Base-by-base conservation (phyloP, 306 rosid species). In the Casuarina glauca region DNA sequence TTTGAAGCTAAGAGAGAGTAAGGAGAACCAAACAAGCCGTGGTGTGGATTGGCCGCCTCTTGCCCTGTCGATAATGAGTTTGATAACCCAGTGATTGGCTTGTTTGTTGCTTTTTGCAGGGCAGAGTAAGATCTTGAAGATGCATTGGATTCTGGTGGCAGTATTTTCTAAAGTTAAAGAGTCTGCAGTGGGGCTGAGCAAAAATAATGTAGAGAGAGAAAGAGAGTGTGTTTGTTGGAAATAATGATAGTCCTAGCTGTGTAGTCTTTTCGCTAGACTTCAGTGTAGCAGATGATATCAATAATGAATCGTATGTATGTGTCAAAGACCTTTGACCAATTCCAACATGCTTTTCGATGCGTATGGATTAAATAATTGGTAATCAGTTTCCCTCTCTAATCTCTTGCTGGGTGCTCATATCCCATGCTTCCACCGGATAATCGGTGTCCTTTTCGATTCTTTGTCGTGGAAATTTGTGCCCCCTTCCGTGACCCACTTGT, bases 271-370 rank as follows among this genome's bases (percentile, higher is more conserved):
- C 69, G 58, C 26, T 74, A 26, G 55, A 48, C 32, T 69, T 67
- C 72, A 46, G 35, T 69, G 48, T 41, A 35, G 32, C 50, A 48
- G 63, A 19, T 66, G 20, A 76, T 42, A 46, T 57, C 68, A 81
- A 83, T 73, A 88, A 84, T 70, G 82, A 80, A 70, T 76, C 70
- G 79, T 43, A 43, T 66, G 68, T 42, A 4, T 84, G 82, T 49
- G 80, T 83, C 88, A 86, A 75, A 84, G 72, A 36, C 12, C 26
- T 17, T 36, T 85, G 87, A 87, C 88, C 85, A 74, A 62, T 71
- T 60, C 76, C 72, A 57, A 57, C 76, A 80, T 76, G 76, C 82
- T 54, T 68, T 76, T 79, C 53, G 57, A 66, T 72, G 77, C 75
- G 67, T 72, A 85, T 78, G 87, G 89, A 73, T 79, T 76, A 72